These are phyloP conservation scores for Geranium brycei DNA, from an alignment of 345 rosid genomes.

Conservation along the genomic window DNA sequence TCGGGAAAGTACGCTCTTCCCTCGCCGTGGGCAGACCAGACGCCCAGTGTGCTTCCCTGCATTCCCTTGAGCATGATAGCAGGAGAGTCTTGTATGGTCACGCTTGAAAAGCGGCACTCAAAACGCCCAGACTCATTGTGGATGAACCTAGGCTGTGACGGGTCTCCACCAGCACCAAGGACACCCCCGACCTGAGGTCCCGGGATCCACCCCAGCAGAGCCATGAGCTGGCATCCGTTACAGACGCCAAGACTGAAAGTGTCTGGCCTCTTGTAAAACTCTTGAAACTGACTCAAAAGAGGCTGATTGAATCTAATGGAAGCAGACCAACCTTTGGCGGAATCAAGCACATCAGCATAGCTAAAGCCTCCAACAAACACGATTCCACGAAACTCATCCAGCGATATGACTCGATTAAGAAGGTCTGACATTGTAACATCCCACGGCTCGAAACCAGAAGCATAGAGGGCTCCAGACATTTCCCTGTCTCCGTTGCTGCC, in stretches of 20 bases:
- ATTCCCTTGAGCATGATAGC: constrained; percentile 88
- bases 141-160: constrained; percentile 72
- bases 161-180: constrained; percentile 46
- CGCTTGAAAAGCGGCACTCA: constrained; percentile 83
- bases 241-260: constrained; percentile 90
- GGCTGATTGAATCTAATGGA: constrained; percentile 75
- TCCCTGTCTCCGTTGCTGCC: constrained; percentile 97
- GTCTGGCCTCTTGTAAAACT: constrained; percentile 73
- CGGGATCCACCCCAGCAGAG: constrained; percentile 84
- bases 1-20: constrained; percentile 90
- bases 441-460: constrained; percentile 96
- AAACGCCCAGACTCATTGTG: constrained; percentile 91
- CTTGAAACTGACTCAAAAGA: constrained; percentile 63
- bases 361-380: constrained; percentile 94
- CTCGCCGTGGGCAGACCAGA: constrained; percentile 97
- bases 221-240: constrained; percentile 96
- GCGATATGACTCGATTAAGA: constrained; percentile 43
- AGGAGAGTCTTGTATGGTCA: constrained; percentile 62
- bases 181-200: constrained; percentile 54
- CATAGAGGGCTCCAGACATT: constrained; percentile 82
- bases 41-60: constrained; percentile 90
- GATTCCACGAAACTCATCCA: constrained; percentile 61
- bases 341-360: constrained; percentile 86
- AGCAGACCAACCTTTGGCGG: constrained; percentile 98
- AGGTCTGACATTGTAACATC: constrained; percentile 89